Percentiles rank a stretch among this genome's conserved stretches.
Conservation (phyloP, 495 filamentous ascomycete species). For the Physcia stellaris region DNA sequence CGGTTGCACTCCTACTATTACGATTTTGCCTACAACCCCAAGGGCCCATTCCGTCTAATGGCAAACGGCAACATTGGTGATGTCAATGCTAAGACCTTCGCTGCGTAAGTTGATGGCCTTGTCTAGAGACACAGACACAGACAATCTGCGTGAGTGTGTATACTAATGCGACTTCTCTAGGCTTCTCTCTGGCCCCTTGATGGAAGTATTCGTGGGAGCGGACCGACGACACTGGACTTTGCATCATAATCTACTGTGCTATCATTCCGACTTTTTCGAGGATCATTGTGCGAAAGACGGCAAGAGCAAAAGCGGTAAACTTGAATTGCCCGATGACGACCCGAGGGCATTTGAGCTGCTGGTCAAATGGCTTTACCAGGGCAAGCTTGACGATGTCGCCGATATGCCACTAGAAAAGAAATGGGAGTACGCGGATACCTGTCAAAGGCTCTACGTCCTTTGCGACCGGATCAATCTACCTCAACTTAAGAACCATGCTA, state of each 20-base stretch:
- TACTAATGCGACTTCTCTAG: slow-evolving; percentile 13
- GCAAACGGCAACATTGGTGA: slow-evolving; percentile 23
- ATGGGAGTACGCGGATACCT: slow-evolving; percentile 34
- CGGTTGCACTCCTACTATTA: slow-evolving; percentile 20
- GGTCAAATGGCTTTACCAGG: slow-evolving; percentile 39
- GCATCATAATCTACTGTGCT: slow-evolving; percentile 32
- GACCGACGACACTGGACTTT: slow-evolving; percentile 27
- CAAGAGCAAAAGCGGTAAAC: slow-evolving; percentile 15
- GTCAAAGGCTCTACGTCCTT: slow-evolving; percentile 33
- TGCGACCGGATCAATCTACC: slow-evolving; percentile 33
- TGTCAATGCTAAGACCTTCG: slow-evolving; percentile 27
- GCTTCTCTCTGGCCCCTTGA: slow-evolving; percentile 30
- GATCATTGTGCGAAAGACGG: slow-evolving; percentile 21
- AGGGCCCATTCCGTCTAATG: slow-evolving; percentile 25
- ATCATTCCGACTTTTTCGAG: slow-evolving; percentile 30
- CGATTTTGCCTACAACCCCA: slow-evolving; percentile 28
- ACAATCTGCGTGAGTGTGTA: neutral
- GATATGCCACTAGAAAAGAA: slow-evolving; percentile 26
- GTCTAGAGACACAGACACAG: neutral
- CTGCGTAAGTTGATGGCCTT: slow-evolving; percentile 24
- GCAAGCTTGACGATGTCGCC: slow-evolving; percentile 30
- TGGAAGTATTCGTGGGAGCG: slow-evolving; percentile 32
- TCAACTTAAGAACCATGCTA: slow-evolving; percentile 32
- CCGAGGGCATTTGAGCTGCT: slow-evolving; percentile 33
- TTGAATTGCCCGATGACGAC: slow-evolving; percentile 29